These are phyloP conservation scores for Zygoascus tannicola DNA, from an alignment of 805 yeast genomes.

Conservation along the genomic window DNA sequence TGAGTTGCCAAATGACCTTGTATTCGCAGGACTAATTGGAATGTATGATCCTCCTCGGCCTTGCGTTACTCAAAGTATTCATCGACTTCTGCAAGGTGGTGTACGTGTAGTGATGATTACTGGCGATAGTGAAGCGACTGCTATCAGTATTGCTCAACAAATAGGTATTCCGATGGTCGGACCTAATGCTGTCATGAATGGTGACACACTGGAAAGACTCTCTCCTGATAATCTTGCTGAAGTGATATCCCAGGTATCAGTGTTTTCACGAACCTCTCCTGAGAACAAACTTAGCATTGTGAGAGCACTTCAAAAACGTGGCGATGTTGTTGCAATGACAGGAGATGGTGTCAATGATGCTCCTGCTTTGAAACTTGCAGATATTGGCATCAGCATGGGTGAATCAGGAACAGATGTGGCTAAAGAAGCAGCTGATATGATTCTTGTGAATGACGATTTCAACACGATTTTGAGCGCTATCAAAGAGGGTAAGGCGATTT, in stretches of 20 bases:
- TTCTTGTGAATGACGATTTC: slow-evolving; percentile 92
- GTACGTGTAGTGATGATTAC: slow-evolving; percentile 98
- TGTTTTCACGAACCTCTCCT: slow-evolving; percentile 92
- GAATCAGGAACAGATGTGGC: slow-evolving; percentile 98
- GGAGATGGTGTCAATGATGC: slow-evolving; percentile 62
- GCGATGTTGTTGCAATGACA: slow-evolving; percentile 54
- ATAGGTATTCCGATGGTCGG: slow-evolving; percentile 76
- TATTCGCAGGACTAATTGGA: slow-evolving; percentile 81
- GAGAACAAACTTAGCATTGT: slow-evolving; percentile 88
- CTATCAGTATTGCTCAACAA: slow-evolving; percentile 72
- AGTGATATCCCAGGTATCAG: slow-evolving; percentile 72
- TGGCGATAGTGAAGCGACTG: slow-evolving; percentile 86
- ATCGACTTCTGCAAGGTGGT: slow-evolving; percentile 76
- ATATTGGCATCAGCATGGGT: slow-evolving; percentile 58
- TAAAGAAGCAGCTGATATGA: slow-evolving; percentile 97
- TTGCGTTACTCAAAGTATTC: slow-evolving; percentile 65
- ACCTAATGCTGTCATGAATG: slow-evolving; percentile 65
- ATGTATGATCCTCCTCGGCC: slow-evolving; percentile 98
- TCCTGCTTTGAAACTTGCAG: slow-evolving; percentile 53
- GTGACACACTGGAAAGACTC: slow-evolving; percentile 71
- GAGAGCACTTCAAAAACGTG: slow-evolving; percentile 52
- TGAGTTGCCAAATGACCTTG: slow-evolving; percentile 43
- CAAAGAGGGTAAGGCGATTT: slow-evolving; percentile 96
- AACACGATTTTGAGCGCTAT: slow-evolving; percentile 88
- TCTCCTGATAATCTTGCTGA: slow-evolving; percentile 61